These are phyloP conservation scores for Pseudonectria foliicola DNA, from an alignment of 2,329 filamentous ascomycete genomes.

Conservation along the genomic window DNA sequence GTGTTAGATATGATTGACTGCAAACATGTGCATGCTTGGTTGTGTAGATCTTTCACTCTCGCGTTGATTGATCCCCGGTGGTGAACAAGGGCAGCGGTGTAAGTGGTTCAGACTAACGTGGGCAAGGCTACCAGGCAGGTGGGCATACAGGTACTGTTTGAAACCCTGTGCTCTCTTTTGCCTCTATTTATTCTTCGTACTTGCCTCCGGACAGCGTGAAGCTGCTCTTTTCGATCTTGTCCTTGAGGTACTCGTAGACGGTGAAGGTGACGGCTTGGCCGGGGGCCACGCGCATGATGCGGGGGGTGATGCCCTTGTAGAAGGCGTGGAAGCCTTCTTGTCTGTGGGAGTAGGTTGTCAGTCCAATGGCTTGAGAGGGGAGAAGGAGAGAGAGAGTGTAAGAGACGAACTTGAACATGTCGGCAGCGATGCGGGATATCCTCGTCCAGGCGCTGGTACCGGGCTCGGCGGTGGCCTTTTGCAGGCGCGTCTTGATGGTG, in stretches of 20 bases:
- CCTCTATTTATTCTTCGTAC: constrained; percentile 54
- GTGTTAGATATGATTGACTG: too few relatives aligned
- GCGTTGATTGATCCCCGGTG: too few relatives aligned
- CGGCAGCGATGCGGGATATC: constrained; percentile 69
- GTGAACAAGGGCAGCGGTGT: too few relatives aligned
- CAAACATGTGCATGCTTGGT: too few relatives aligned
- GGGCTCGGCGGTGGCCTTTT: constrained; percentile 76
- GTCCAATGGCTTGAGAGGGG: not conserved
- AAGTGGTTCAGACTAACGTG: not conserved
- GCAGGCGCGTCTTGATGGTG: constrained; percentile 95
- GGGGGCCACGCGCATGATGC: constrained; percentile 94
- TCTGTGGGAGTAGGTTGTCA: constrained; percentile 34
- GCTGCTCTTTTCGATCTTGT: constrained; percentile 62
- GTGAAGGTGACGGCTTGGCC: constrained; percentile 77
- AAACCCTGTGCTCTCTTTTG: not conserved
- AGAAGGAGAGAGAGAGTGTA: accelerated
- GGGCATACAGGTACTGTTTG: too few relatives aligned
- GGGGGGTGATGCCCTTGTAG: constrained; percentile 97
- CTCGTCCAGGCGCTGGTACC: constrained; percentile 75
- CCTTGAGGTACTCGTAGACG: constrained; percentile 72
- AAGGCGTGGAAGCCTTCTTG: constrained; percentile 93
- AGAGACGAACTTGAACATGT: constrained; percentile 70
- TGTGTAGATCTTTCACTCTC: too few relatives aligned
- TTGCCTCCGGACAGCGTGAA: constrained; percentile 52
- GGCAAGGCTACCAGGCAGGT: too few relatives aligned